Percentiles rank a stretch among this genome's conserved stretches.
These are phyloP conservation scores for Sicyos edulis DNA, from an alignment of 306 rosid species.

Conservation along the genomic window DNA sequence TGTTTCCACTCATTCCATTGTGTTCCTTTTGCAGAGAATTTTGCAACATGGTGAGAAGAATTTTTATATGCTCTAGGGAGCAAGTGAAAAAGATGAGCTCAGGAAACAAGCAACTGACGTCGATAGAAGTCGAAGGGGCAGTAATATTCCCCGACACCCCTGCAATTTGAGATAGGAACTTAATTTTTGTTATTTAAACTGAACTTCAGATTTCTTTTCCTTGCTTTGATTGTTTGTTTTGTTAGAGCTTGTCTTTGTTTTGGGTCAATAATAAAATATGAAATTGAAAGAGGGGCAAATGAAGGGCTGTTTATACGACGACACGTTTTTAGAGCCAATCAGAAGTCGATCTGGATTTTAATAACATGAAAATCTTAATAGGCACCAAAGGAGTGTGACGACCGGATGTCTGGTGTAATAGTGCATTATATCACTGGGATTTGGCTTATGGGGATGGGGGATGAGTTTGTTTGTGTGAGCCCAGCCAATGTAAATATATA, in stretches of 20 bases:
- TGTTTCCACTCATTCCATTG: conserved; percentile 10
- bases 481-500: conserved; percentile 15
- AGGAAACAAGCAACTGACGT: conserved; percentile 46
- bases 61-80: conserved; percentile 68
- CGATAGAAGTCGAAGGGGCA: conserved; percentile 59
- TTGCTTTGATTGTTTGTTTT: background rate
- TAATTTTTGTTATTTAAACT: conserved; percentile 10
- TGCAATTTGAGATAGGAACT: conserved; percentile 38
- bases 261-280: conserved; percentile 12
- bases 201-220: background rate
- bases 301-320: conserved; percentile 8
- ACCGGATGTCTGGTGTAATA: background rate
- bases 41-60: conserved; percentile 76
- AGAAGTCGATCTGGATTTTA: conserved; percentile 6
- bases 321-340: background rate
- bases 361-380: background rate
- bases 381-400: background rate
- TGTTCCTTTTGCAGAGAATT: conserved; percentile 57
- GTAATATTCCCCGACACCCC: conserved; percentile 47
- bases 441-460: conserved; percentile 11
- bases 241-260: conserved; percentile 20
- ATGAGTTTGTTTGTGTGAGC: background rate
- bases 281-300: conserved; percentile 16
- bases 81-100: conserved; percentile 73
- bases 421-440: background rate